phyloP scores from a whole-genome alignment of 1,284 basidiomycete genomes.

The Sanghuangporus sanghuang region DNA sequence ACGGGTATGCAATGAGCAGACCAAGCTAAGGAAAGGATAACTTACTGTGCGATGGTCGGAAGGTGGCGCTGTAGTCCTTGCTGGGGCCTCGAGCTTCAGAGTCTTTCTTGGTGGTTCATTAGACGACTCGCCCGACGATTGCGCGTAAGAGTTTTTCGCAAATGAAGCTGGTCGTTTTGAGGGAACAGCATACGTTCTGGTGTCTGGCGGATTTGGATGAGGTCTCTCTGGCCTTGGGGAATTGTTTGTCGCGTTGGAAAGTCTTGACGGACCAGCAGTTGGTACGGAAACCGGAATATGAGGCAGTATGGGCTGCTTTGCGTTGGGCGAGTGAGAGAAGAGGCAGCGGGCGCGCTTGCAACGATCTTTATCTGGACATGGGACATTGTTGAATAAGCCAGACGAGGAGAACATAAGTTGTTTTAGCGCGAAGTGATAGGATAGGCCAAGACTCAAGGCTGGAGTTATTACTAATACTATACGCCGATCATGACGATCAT shows the following conservation, averaged over 20 bases:
- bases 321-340: conserved; percentile 52
- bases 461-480: not conserved
- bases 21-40: not conserved
- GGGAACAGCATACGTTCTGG: conserved; percentile 14
- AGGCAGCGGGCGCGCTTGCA: conserved; percentile 55
- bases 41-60: not conserved
- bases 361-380: conserved; percentile 51
- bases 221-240: not conserved
- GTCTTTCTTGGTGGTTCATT: conserved; percentile 53
- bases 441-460: not conserved
- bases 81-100: conserved; percentile 40
- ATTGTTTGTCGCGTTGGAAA: conserved; percentile 8
- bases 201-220: conserved; percentile 7
- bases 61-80: conserved; percentile 28
- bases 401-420: conserved; percentile 59
- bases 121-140: conserved; percentile 22
- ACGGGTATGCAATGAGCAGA: not conserved
- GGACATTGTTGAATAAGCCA: conserved; percentile 51
- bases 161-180: conserved; percentile 5
- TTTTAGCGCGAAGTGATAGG: not conserved
- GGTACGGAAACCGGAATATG: conserved; percentile 35
- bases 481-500: not conserved
- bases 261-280: conserved; percentile 19
- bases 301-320: conserved; percentile 32
- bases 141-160: conserved; percentile 9